Evolutionary conservation across 768 basidiomycete species (phyloP), one percentile per base, ranked within the genome.

Genomic region (Paxillus ammoniavirescens): DNA sequence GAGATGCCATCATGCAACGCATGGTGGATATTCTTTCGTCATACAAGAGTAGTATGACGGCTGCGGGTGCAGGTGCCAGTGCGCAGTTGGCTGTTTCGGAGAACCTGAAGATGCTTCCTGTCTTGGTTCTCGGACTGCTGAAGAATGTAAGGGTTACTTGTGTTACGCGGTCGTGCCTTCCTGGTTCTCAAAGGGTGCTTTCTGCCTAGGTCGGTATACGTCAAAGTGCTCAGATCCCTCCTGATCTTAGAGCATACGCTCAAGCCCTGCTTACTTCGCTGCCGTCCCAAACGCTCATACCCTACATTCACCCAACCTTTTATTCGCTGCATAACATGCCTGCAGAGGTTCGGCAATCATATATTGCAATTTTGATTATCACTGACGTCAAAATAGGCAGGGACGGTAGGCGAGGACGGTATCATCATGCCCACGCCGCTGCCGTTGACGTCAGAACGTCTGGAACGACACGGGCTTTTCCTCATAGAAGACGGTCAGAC

Each of bases 271-370:
- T 98, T 61, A 92, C 92, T 1, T 91, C 94, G 8, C 70, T 98
- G 47, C 97, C 97, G 0, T 87, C 93, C 3, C 92, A 99, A 76
- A 72, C 87, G 8, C 82, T 99, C 46, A 78, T 98, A 52, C 93
- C 97, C 0, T 98, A 97, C 71, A 82, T 98, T 60, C 91, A 98
- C 72, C 95, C 97, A 4, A 82, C 82, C 14, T 97, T 99, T 79
- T 98, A 96, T 73, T 90, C 93, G 4, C 74, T 99, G 55, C 96
- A 98, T 74, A 94, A 87, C 67, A 99, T 99, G 97, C 82, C 89
- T 12, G 84, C 89, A 18, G 93, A 97, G 75, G 92, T 93, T 55
- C 56, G 77, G 62, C 6, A 1, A 8, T 38, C 15, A 8, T 31
- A 12, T n/a, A 12, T 13, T 15, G 8, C 38, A n/a, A 8, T 49